Conservation (phyloP, 2,329 filamentous ascomycete species). For the Proliferodiscus dingleyae region DNA sequence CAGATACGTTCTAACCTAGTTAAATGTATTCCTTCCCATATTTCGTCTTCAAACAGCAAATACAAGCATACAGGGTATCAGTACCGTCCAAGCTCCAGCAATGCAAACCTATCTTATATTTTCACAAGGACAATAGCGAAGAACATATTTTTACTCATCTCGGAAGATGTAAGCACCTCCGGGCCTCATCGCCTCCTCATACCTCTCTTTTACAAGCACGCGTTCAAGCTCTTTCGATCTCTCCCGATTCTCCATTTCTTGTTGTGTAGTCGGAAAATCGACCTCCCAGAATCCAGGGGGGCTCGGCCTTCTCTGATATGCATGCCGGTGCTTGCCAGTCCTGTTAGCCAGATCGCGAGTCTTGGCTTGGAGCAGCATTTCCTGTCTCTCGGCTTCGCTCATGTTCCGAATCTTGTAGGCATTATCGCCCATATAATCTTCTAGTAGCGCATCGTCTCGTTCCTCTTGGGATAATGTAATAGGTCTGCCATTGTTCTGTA, state of each 20-base stretch:
- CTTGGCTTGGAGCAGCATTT: constrained; percentile 70
- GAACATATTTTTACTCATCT: constrained; percentile 53
- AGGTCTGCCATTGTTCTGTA: constrained; percentile 13
- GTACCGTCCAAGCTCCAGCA: neutral
- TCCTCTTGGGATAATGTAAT: constrained; percentile 26
- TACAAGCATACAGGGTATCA: neutral
- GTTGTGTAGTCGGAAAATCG: constrained; percentile 86
- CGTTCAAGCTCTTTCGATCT: constrained; percentile 61
- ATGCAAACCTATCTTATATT: neutral
- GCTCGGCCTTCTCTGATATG: constrained; percentile 64
- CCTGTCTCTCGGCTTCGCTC: constrained; percentile 54
- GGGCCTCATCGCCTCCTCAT: constrained; percentile 74
- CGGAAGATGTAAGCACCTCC: constrained; percentile 75
- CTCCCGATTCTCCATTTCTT: constrained; percentile 59
- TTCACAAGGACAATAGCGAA: too few relatives aligned
- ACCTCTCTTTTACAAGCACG: constrained; percentile 64
- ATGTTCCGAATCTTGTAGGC: constrained; percentile 55
- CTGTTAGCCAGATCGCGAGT: constrained; percentile 67
- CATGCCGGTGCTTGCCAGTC: constrained; percentile 72
- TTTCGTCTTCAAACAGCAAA: neutral
- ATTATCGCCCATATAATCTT: constrained; percentile 51
- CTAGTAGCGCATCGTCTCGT: constrained; percentile 47
- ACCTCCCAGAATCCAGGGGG: constrained; percentile 88
- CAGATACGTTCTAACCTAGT: too few relatives aligned
- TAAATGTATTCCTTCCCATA: neutral